phyloP scores from a whole-genome alignment of 345 rosid species.

The Pistacia atlantica region DNA sequence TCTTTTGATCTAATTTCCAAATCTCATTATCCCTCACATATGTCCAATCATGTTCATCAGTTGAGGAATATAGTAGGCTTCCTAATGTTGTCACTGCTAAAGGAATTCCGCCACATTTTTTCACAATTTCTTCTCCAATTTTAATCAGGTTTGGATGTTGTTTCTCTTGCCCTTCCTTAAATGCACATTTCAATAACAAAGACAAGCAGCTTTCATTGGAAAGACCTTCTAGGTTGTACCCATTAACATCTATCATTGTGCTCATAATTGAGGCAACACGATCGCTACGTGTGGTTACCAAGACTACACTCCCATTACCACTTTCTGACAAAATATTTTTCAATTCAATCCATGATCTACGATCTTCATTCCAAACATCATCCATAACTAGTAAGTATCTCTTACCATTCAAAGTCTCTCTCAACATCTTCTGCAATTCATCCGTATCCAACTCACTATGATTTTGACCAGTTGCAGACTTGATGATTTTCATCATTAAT shows the following conservation, averaged over 20 bases:
- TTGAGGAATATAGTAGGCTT: background rate
- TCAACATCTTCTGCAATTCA: constrained; percentile 15
- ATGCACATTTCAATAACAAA: background rate
- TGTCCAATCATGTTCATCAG: background rate
- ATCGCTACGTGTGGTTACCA: constrained; percentile 19
- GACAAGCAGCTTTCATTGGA: background rate
- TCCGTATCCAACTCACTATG: background rate
- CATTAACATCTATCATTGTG: background rate
- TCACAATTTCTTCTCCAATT: constrained; percentile 3
- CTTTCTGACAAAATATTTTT: background rate
- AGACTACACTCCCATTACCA: constrained; percentile 12
- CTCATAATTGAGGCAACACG: background rate
- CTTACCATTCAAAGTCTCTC: background rate
- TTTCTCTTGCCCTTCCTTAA: background rate
- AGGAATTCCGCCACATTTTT: constrained; percentile 16
- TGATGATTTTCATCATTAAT: background rate
- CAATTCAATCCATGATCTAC: background rate
- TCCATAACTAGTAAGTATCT: constrained; percentile 20
- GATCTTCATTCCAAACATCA: background rate
- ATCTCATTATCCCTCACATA: constrained; percentile 12
- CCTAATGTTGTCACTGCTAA: constrained; percentile 9
- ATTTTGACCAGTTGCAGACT: background rate
- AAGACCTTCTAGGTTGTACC: background rate
- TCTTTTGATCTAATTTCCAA: constrained; percentile 1
- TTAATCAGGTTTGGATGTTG: background rate